These are phyloP conservation scores for Salpingoeca rosetta DNA, from an alignment of 78 protist genomes.

Conservation along the genomic window DNA sequence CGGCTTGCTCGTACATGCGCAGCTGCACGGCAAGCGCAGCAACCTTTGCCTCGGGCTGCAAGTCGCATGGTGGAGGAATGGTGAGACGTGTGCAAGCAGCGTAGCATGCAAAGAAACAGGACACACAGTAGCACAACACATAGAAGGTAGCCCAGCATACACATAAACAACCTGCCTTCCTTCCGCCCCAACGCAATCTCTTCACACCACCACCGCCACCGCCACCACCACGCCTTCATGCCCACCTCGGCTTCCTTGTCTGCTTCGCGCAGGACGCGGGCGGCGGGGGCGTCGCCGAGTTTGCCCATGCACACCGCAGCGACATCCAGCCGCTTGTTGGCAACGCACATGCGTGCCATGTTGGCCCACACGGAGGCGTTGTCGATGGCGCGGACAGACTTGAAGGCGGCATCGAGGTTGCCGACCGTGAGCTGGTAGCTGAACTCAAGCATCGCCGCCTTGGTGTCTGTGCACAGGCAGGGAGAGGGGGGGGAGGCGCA, in stretches of 20 bases:
- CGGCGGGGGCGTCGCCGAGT: constrained; percentile 52
- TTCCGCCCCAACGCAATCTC: no score
- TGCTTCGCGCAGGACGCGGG: constrained; percentile 29
- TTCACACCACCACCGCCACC: no score
- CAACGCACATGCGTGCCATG: constrained; percentile 66
- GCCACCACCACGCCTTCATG: no score
- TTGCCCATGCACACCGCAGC: constrained; percentile 62
- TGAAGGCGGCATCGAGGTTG: constrained; percentile 75
- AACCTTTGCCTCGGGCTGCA: constrained; percentile 44
- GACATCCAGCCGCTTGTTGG: constrained; percentile 56
- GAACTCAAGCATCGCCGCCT: constrained; percentile 50
- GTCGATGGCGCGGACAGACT: constrained; percentile 43
- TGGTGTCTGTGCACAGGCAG: no score
- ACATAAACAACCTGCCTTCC: no score
- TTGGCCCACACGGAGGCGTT: constrained; percentile 51
- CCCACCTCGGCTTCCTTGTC: constrained; percentile 16
- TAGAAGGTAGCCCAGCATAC: no score
- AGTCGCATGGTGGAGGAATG: no score
- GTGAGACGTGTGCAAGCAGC: no score
- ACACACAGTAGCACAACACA: no score
- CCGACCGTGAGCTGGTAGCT: constrained; percentile 56
- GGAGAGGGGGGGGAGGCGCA: no score
- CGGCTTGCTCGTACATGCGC: constrained; percentile 44
- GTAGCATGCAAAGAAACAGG: no score
- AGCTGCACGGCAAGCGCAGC: constrained; percentile 66